Base-by-base conservation (phyloP, 352 stramenopile species). In the Thraustochytrium sp. region DNA sequence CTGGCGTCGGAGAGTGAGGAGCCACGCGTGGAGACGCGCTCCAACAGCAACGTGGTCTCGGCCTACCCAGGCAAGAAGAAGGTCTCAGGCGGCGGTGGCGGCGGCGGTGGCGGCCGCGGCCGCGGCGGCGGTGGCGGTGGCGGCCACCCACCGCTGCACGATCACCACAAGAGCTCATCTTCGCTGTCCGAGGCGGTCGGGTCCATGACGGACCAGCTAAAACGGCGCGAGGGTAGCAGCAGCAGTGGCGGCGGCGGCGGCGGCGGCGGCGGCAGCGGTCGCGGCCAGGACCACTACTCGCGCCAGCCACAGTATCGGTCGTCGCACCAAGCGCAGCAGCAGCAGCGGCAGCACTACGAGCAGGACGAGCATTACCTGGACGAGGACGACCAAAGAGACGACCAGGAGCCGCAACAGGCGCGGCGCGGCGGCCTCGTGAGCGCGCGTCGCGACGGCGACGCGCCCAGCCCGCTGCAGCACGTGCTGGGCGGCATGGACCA, bases 61-160 rank as follows among this genome's bases (percentile, higher is more conserved):
- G 44, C n/a, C 9, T 63, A 63, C n/a, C 44, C 68, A 11, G 68
- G 68, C 51, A 80, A 80, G 26, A 80, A 80, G 31, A 80, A 80
- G 68, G 49, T 80, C 4, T 68, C 65, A n/a, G 65, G 65, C 11
- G 13, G 21, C 37, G n/a, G 46, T 21, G 64, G 64, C 37, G 61
- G 61, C 21, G 18, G 36, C 61, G 49, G 42, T 55, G 36, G 26
- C 42, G 65, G 9, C 34, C 16, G 53, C 44, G 23, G 49, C 49
- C 63, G 46, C 23, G 46, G 34, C 23, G 31, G 9, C 13, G 65
- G 65, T 23, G 36, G 42, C 65, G 64, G 49, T n/a, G 42, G 21
- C 42, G 8, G 26, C 29, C 68, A 77, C 26, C 46, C 42, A 34
- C 64, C 65, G 31, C 49, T 55, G 26, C 18, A 18, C 18, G 49